Percentiles rank a stretch among this genome's conserved stretches.
phyloP scores from a whole-genome alignment of 2,329 filamentous ascomycete species.

The Ascochyta rabiei region DNA sequence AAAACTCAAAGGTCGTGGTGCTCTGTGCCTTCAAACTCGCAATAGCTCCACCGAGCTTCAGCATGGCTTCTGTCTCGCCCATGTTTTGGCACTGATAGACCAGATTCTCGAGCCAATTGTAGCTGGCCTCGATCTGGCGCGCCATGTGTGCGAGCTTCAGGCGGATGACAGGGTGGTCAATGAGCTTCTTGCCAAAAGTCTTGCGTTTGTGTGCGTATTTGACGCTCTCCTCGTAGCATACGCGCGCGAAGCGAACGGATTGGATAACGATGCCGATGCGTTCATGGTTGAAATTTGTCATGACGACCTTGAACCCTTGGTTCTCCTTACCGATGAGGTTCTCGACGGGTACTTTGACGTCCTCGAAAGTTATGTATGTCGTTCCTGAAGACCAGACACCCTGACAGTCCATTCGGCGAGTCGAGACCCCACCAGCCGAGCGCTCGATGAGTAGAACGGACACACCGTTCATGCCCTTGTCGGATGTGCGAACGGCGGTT shows the following conservation, averaged over 20 bases:
- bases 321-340: constrained; percentile 98
- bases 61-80: constrained; percentile 93
- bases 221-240: constrained; percentile 95
- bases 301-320: constrained; percentile 97
- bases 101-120: constrained; percentile 94
- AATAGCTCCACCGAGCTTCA: constrained; percentile 92
- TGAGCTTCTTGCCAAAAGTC: constrained; percentile 95
- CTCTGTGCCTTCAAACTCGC: constrained; percentile 92
- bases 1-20: constrained; percentile 96
- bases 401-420: constrained; percentile 89
- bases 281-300: constrained; percentile 99
- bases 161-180: constrained; percentile 95
- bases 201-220: constrained; percentile 97
- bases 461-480: constrained; percentile 89
- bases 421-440: constrained; percentile 80
- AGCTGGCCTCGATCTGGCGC: constrained; percentile 94
- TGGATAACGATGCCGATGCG: constrained; percentile 99
- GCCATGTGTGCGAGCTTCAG: constrained; percentile 99
- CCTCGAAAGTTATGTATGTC: constrained; percentile 97
- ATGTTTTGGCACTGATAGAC: constrained; percentile 93
- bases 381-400: constrained; percentile 95
- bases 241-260: constrained; percentile 90
- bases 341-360: constrained; percentile 99
- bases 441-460: constrained; percentile 92
- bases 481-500: constrained; percentile 89